Evolutionary conservation across 1,139 yeast genomes (phyloP).

Genomic region (Diutina scorzettiae): DNA sequence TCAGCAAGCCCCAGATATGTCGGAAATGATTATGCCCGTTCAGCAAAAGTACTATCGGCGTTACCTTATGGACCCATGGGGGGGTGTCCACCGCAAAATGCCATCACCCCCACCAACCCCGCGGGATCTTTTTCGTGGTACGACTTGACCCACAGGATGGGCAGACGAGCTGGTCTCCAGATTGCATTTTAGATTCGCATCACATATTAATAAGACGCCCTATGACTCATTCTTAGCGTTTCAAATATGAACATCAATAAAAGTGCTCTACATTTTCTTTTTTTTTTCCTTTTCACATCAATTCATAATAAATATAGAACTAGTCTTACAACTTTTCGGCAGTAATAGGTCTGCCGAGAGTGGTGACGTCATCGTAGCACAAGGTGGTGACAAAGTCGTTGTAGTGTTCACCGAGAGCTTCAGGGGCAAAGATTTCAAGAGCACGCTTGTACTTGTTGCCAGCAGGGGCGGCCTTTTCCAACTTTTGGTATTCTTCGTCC

Average conservation of each 20-base stretch:
- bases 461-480: constrained; percentile 32
- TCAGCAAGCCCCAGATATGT: too few relatives aligned
- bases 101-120: neutral
- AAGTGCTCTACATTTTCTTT: too few relatives aligned
- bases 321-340: constrained; percentile 30
- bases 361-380: constrained; percentile 59
- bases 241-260: too few relatives aligned
- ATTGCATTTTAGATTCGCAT: too few relatives aligned
- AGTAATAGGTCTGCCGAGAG: constrained; percentile 32
- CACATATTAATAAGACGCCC: too few relatives aligned
- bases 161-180: too few relatives aligned
- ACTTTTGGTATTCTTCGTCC: constrained; percentile 49
- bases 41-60: neutral
- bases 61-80: constrained; percentile 4
- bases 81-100: neutral
- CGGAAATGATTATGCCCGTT: too few relatives aligned
- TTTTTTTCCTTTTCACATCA: neutral
- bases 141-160: too few relatives aligned
- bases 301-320: constrained; percentile 1
- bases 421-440: constrained; percentile 51
- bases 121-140: too few relatives aligned
- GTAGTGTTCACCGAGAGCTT: constrained; percentile 53
- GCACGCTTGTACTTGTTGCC: constrained; percentile 57
- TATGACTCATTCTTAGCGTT: too few relatives aligned
- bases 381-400: constrained; percentile 63